phyloP scores from a whole-genome alignment of 257 asterid genomes.

The Solanum bukasovii region DNA sequence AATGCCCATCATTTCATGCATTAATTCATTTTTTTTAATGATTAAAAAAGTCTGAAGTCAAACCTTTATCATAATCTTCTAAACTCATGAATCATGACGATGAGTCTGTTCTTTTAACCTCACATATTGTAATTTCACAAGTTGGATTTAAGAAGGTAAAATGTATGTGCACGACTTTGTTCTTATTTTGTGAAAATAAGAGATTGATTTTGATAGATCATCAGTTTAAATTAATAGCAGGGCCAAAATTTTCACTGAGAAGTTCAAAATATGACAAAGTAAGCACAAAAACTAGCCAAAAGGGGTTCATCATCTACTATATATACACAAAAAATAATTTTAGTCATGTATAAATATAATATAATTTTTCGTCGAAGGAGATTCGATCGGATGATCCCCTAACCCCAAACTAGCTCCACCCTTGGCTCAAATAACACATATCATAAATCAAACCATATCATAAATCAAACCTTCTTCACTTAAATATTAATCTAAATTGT shows the following conservation, averaged over 20 bases:
- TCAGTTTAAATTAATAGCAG: fast-evolving
- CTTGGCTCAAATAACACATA: too few species aligned
- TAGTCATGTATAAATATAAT: too few species aligned
- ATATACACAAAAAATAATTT: too few species aligned
- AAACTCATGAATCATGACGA: neutral
- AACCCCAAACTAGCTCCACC: too few species aligned
- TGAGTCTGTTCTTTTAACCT: neutral
- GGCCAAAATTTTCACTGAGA: neutral
- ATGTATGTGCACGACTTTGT: too few species aligned
- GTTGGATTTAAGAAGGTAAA: fast-evolving
- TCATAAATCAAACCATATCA: neutral
- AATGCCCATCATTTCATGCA: conserved; percentile 21
- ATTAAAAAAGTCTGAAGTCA: neutral
- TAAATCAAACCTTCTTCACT: neutral
- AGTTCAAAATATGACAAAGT: neutral
- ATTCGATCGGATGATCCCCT: too few species aligned
- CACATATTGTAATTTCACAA: too few species aligned
- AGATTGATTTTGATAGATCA: neutral
- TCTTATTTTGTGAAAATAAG: too few species aligned
- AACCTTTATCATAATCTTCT: neutral
- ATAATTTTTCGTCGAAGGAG: too few species aligned
- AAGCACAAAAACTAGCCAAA: neutral
- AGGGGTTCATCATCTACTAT: too few species aligned
- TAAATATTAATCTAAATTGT: too few species aligned
- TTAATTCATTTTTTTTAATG: neutral